Percentiles rank a stretch among this genome's conserved stretches.
phyloP scores from a whole-genome alignment of 164 flowering plant genomes.

The Kingdonia uniflora region DNA sequence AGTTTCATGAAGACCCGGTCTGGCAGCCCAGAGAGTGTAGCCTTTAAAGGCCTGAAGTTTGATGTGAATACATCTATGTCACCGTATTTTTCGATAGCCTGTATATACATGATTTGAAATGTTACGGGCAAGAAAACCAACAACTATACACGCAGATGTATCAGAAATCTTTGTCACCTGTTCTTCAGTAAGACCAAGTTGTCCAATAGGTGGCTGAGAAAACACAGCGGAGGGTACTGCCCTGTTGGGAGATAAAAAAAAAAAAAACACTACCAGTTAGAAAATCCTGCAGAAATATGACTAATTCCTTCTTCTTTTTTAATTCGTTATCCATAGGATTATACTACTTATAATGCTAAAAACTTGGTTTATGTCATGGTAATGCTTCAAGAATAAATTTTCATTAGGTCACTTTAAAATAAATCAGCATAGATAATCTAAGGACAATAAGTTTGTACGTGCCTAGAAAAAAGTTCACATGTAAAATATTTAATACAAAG shows the following conservation, averaged over 20 bases:
- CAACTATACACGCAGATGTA: neutral
- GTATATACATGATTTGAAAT: constrained; percentile 17
- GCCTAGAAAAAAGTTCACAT: too few relatives aligned
- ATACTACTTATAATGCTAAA: too few relatives aligned
- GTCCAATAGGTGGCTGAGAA: constrained; percentile 94
- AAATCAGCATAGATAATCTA: too few relatives aligned
- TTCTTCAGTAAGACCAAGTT: constrained; percentile 93
- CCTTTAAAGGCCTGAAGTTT: constrained; percentile 87
- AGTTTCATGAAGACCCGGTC: constrained; percentile 91
- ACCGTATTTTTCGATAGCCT: constrained; percentile 71
- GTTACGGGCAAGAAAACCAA: neutral
- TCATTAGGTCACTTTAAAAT: too few relatives aligned
- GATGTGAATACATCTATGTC: constrained; percentile 82
- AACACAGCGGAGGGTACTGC: constrained; percentile 90
- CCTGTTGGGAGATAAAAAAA: constrained; percentile 22
- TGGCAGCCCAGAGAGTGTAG: constrained; percentile 92
- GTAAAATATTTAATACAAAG: too few relatives aligned
- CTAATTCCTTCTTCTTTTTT: neutral
- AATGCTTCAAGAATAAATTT: too few relatives aligned
- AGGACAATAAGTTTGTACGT: too few relatives aligned
- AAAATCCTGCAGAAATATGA: neutral
- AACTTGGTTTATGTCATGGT: too few relatives aligned
- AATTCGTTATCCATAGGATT: too few relatives aligned
- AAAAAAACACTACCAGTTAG: neutral
- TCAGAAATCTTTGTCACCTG: constrained; percentile 37